Conservation (phyloP, 768 basidiomycete genomes). For the Suillus occidentalis region DNA sequence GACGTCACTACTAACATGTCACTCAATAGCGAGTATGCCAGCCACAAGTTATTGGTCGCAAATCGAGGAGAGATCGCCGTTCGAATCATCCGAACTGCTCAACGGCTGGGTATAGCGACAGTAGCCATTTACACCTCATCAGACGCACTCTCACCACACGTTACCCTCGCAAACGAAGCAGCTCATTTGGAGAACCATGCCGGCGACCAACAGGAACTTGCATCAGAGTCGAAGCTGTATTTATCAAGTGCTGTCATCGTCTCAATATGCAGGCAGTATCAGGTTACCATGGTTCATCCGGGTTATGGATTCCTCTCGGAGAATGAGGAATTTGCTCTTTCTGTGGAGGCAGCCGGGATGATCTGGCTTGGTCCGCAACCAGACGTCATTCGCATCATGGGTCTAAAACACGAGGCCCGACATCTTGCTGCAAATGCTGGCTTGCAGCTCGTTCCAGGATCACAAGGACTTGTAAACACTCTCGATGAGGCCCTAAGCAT, state of each 20-base stretch:
- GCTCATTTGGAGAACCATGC: slow-evolving; percentile 32
- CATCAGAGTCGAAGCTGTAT: slow-evolving; percentile 47
- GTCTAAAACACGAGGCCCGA: slow-evolving; percentile 61
- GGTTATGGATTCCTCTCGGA: slow-evolving; percentile 71
- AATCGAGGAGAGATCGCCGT: slow-evolving; percentile 76
- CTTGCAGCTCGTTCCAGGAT: slow-evolving; percentile 58
- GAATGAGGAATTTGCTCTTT: slow-evolving; percentile 54
- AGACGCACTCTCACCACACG: slow-evolving; percentile 60
- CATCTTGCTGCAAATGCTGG: slow-evolving; percentile 44
- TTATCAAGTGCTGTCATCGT: slow-evolving; percentile 40
- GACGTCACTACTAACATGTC: slow-evolving; percentile 10
- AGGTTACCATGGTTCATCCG: slow-evolving; percentile 56
- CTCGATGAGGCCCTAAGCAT: slow-evolving; percentile 41
- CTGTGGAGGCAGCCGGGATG: slow-evolving; percentile 47
- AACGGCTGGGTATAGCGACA: slow-evolving; percentile 48
- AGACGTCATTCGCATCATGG: slow-evolving; percentile 52
- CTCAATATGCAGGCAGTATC: slow-evolving; percentile 39
- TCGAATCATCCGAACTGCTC: slow-evolving; percentile 59
- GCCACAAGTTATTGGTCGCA: slow-evolving; percentile 61
- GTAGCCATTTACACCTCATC: slow-evolving; percentile 60
- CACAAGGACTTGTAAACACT: slow-evolving; percentile 44
- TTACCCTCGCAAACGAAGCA: slow-evolving; percentile 53
- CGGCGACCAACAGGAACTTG: not conserved
- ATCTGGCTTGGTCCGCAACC: slow-evolving; percentile 59
- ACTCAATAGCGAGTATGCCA: slow-evolving; percentile 16